Percentiles rank a stretch among this genome's conserved stretches.
These are phyloP conservation scores for Choiromyces venosus DNA, from an alignment of 495 filamentous ascomycete genomes.

Conservation along the genomic window DNA sequence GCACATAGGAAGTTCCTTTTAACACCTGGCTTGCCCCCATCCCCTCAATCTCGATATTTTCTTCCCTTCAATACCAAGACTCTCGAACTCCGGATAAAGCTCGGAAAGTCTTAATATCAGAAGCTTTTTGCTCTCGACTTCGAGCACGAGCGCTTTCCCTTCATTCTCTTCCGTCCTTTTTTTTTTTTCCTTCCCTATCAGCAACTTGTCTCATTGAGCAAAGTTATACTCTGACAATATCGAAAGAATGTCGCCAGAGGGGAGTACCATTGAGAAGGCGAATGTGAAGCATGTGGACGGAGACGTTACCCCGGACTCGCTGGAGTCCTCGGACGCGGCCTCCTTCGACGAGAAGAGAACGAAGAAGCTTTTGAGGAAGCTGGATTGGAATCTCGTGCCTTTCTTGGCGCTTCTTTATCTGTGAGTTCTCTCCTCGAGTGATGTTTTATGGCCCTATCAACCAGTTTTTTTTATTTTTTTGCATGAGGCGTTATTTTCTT, in stretches of 20 bases:
- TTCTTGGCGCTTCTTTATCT: slow-evolving; percentile 53
- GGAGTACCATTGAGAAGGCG: slow-evolving; percentile 8
- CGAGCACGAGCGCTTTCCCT: not conserved
- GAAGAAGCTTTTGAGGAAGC: slow-evolving; percentile 49
- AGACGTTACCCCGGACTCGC: slow-evolving; percentile 24
- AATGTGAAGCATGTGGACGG: slow-evolving; percentile 11
- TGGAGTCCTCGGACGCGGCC: slow-evolving; percentile 24
- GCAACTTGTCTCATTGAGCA: not conserved
- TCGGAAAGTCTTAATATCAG: not conserved
- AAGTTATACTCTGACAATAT: not conserved
- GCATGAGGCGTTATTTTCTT: slow-evolving; percentile 34
- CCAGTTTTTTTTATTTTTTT: not conserved
- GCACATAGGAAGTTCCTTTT: not conserved
- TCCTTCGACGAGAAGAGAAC: slow-evolving; percentile 37
- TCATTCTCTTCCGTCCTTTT: not conserved
- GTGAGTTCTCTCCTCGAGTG: slow-evolving; percentile 27
- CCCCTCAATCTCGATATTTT: not conserved
- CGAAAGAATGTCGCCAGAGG: not conserved
- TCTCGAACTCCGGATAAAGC: slow-evolving; percentile 1
- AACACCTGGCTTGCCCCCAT: not conserved
- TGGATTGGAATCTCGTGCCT: slow-evolving; percentile 51
- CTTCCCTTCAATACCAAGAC: not conserved
- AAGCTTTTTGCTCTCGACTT: not conserved
- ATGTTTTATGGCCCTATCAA: slow-evolving; percentile 24
- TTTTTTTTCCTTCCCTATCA: slow-evolving; percentile 2